A percentile compares a stretch with the other conserved stretches of the same genome.
phyloP scores from a whole-genome alignment of 768 basidiomycete genomes.

The Leccinum boreale region DNA sequence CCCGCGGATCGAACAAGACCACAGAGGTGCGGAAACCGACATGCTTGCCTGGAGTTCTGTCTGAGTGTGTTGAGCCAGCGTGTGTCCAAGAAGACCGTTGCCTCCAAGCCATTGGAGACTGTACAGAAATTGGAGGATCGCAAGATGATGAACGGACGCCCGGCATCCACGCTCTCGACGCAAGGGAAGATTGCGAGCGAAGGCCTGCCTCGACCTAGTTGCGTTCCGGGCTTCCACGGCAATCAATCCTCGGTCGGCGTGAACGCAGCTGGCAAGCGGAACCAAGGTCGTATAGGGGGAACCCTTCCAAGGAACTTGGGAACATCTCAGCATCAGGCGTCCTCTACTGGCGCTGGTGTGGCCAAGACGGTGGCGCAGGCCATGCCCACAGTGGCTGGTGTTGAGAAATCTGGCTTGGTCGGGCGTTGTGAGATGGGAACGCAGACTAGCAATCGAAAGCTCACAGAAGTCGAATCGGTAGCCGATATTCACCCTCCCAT shows the following conservation, averaged over 20 bases:
- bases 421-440: not conserved
- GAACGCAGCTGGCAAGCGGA: not conserved
- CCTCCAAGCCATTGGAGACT: too few species aligned
- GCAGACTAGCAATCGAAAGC: not conserved
- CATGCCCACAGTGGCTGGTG: not conserved
- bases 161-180: not conserved
- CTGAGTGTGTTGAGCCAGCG: too few species aligned
- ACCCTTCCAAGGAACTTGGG: too few species aligned
- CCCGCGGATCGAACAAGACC: not conserved
- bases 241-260: not conserved
- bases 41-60: not conserved
- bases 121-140: too few species aligned
- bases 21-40: not conserved
- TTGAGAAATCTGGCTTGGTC: not conserved
- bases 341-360: too few species aligned
- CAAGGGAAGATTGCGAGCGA: not conserved
- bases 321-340: too few species aligned
- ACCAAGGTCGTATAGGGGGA: too few species aligned
- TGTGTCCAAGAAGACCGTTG: too few species aligned
- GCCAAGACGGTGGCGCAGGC: not conserved
- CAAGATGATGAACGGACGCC: not conserved
- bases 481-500: not conserved
- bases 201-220: not conserved
- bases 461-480: not conserved
- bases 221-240: not conserved